Conservation (phyloP, 306 rosid genomes). For the Ormosia emarginata region DNA sequence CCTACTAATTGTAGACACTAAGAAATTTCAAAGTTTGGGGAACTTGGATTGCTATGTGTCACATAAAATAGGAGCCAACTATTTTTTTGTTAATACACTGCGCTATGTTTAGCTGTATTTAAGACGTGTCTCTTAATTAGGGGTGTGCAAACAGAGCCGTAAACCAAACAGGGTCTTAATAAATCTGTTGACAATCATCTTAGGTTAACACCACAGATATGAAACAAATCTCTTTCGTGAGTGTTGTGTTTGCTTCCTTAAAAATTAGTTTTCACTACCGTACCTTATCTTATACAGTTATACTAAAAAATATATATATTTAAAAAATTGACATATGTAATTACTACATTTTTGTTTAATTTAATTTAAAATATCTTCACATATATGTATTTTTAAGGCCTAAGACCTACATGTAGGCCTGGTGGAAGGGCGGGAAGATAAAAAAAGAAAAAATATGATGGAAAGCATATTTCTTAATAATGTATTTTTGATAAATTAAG, state of each 20-base stretch:
- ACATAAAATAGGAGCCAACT: neutral
- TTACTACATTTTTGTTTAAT: neutral
- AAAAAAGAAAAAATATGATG: too few relatives aligned
- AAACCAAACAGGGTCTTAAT: too few relatives aligned
- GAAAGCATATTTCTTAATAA: too few relatives aligned
- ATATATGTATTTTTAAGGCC: too few relatives aligned
- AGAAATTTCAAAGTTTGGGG: neutral
- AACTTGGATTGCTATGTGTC: neutral
- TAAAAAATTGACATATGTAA: neutral
- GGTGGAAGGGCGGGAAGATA: too few relatives aligned
- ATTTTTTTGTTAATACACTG: neutral
- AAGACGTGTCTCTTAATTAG: neutral
- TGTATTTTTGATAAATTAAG: too few relatives aligned
- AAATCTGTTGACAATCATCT: constrained; percentile 7
- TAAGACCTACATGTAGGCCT: too few relatives aligned
- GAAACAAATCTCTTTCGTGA: neutral
- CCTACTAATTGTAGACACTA: constrained; percentile 9
- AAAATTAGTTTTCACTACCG: neutral
- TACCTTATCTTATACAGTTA: neutral
- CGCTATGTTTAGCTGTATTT: neutral
- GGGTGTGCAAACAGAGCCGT: too few relatives aligned
- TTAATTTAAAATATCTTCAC: neutral
- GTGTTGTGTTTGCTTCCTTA: neutral
- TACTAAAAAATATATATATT: neutral
- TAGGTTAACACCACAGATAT: neutral